Evolutionary conservation across 1,284 basidiomycete genomes (phyloP), one percentile per base, ranked within the genome.

Genomic region (Cyathus olla): DNA sequence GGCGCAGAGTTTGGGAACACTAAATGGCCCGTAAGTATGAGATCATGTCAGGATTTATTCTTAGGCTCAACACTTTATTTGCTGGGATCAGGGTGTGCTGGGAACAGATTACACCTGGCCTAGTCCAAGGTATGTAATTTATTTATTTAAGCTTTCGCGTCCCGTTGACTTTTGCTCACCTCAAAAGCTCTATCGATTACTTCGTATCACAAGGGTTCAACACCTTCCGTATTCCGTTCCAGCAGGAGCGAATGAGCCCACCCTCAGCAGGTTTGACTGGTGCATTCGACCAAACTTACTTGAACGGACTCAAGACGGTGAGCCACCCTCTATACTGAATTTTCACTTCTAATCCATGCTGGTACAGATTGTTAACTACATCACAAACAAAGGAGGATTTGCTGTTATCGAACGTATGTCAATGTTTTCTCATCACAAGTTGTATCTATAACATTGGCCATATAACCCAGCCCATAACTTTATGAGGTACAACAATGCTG

Each of bases 221-320:
- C 76, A 82, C 85, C 21, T 89, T 90, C 86, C 87, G 88, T 64
- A 74, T 90, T 65, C 83, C 87, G 11, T 87, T 90, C 85, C 70
- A 81, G 62, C 78, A 87, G 75, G 88, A 90, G 70, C 86, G 88
- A 57, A 63, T 90, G 54, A 80, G 72, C 59, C 85, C 87, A 37
- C 84, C 83, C 54, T 63, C 85, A 1, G 81, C 66, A 29, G 88
- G 88, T 10, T 73, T 90, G 46, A 83, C 84, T 54, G 87, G 87
- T 22, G 60, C 84, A 24, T 87, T 89, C 70, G 76, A 88, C 66
- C 59, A 74, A 37, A 81, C 85, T 11, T 90, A 90, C 72, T 79
- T 90, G 29, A 75, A 71, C 50, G 83, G 82, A 35, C 72, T 89
- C 56, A 83, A 84, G 67, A 78, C 78, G 27, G 85, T 85, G 55